Conservation (phyloP, 768 basidiomycete genomes). For the Kwoniella botswanensis region DNA sequence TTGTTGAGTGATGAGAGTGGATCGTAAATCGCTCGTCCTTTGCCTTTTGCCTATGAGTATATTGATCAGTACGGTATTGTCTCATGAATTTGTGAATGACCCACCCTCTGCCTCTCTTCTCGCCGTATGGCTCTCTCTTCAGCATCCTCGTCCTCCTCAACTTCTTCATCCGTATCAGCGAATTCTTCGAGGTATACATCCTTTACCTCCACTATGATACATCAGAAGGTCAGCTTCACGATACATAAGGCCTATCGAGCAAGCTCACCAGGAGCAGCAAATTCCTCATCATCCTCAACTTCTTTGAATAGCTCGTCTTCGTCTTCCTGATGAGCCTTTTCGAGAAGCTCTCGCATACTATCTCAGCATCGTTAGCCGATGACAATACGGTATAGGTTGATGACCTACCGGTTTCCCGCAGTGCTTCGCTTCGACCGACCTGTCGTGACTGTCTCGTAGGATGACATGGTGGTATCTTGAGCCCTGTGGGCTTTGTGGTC, state of each 20-base stretch:
- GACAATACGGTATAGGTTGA: neutral
- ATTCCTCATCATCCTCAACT: conserved; percentile 55
- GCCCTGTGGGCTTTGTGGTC: conserved; percentile 1
- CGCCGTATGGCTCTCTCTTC: conserved; percentile 37
- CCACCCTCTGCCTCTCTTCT: conserved; percentile 47
- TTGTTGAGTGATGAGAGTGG: conserved; percentile 32
- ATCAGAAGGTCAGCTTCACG: neutral
- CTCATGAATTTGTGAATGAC: neutral
- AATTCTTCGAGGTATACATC: conserved; percentile 56
- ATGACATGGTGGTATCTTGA: conserved; percentile 10
- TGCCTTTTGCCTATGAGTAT: conserved; percentile 45
- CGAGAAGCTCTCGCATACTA: conserved; percentile 55
- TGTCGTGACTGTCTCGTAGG: conserved; percentile 42
- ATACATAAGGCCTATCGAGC: neutral
- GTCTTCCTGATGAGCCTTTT: conserved; percentile 55
- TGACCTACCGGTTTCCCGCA: conserved; percentile 54
- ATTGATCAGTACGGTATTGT: neutral
- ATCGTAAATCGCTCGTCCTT: conserved; percentile 42
- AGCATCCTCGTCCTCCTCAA: conserved; percentile 50
- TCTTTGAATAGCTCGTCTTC: conserved; percentile 54
- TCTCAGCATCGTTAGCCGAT: conserved; percentile 12
- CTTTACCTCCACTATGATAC: conserved; percentile 38
- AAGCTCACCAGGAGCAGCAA: conserved; percentile 47
- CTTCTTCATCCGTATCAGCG: conserved; percentile 57
- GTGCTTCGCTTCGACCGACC: conserved; percentile 52